Base-by-base conservation (phyloP, 768 basidiomycete species). In the Exidia glandulosa region DNA sequence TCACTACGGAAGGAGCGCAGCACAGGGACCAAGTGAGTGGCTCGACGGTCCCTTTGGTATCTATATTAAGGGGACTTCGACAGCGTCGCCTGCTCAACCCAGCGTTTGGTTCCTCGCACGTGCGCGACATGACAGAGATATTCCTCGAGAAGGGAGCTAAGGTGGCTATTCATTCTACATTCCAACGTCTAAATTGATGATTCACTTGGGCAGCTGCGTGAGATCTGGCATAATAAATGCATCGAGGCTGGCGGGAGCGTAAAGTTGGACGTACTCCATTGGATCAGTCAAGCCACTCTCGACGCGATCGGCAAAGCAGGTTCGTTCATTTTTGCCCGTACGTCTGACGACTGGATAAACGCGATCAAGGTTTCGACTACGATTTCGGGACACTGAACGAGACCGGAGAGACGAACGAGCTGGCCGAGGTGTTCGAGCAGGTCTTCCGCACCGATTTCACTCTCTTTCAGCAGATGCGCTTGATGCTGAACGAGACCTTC, bases 131-230 rank as follows among this genome's bases (percentile, higher is more conserved):
- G 16, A 82, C 82, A 0, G 75, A 74, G 14, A 79, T 81, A 10
- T 85, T 87, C 61, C 63, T 83, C 3, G 75, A 77, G 2, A 86
- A 85, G 67, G 71, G 84, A 0, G 63, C 77, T 0, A 70, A 79
- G 68, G 84, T 81, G 9, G 10, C 10, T 19, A 37, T 37, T 9
- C 36, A 37, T 9, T 37, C 36, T 19, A 37, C 36, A 9, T 37
- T 37, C 10, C 19, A 19, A 37, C 36, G n/a, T n/a, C n/a, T n/a
- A 37, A 9, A 19, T 10, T 9, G 36, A 9, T 37, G 36, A 37
- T 9, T 19, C 36, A 37, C 36, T 37, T 37, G 10, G 19, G n/a
- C n/a, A 66, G 68, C 64, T 69, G 23, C 61, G 64, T 9, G 62
- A 65, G 36, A 57, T 64, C 0, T 66, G 67, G 68, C n/a, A 64